Conservation (phyloP, 306 rosid species). For the Begonia masoniana region DNA sequence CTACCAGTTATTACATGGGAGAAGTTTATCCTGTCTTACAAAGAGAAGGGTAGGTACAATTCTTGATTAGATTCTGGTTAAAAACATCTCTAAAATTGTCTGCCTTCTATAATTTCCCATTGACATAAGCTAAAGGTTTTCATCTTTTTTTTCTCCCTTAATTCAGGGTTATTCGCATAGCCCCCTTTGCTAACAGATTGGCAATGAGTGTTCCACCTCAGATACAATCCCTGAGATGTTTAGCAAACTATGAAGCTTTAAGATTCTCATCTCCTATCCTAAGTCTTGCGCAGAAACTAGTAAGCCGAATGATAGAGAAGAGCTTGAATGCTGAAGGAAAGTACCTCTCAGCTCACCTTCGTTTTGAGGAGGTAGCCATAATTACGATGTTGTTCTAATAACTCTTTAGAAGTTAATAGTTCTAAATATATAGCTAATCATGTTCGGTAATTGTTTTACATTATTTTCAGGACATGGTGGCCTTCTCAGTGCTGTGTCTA, state of each 20-base stretch:
- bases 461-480: slow-evolving; percentile 75
- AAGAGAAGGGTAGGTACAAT: slow-evolving; percentile 55
- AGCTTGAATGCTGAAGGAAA: slow-evolving; percentile 68
- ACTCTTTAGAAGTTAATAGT: too few relatives aligned
- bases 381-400: background rate
- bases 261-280: slow-evolving; percentile 70
- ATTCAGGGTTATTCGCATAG: slow-evolving; percentile 71
- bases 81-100: slow-evolving; percentile 3
- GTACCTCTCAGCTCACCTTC: slow-evolving; percentile 76
- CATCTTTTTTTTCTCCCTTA: background rate
- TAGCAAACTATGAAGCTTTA: slow-evolving; percentile 78
- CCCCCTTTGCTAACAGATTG: slow-evolving; percentile 93
- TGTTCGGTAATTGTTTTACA: background rate
- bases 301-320: slow-evolving; percentile 53
- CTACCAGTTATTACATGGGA: slow-evolving; percentile 57
- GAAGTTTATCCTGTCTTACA: slow-evolving; percentile 72
- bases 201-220: slow-evolving; percentile 88
- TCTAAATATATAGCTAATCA: too few relatives aligned
- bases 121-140: background rate
- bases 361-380: slow-evolving; percentile 86
- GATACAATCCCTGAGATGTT: slow-evolving; percentile 82
- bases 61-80: slow-evolving; percentile 3
- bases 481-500: slow-evolving; percentile 92
- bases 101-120: background rate
- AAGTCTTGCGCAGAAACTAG: slow-evolving; percentile 52